Evolutionary conservation across 2,329 filamentous ascomycete species (phyloP).

Genomic region (Nemania diffusa): DNA sequence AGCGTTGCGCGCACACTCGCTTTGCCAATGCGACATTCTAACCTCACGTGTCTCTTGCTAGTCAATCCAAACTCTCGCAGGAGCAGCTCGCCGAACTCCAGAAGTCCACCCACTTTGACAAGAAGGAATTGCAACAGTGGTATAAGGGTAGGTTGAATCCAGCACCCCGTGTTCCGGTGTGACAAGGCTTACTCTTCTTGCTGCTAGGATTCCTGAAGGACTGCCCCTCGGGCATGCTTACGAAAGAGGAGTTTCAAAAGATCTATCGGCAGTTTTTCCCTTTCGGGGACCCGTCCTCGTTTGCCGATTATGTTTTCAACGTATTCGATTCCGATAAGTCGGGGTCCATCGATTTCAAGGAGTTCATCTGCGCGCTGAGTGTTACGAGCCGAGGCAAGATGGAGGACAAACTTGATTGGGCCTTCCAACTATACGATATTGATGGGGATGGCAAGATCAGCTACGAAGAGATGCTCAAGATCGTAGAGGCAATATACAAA

Average conservation of each 20-base stretch:
- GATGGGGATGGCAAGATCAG: constrained; percentile 99
- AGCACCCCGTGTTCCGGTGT: background rate
- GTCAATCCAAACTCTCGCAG: constrained; percentile 97
- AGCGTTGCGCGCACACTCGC: constrained; percentile 1
- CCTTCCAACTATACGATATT: constrained; percentile 99
- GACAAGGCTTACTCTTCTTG: constrained; percentile 19
- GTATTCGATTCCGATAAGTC: constrained; percentile 98
- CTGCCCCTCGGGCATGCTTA: constrained; percentile 95
- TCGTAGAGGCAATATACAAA: constrained; percentile 99
- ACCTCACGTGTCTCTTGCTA: constrained; percentile 52
- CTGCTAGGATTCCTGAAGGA: constrained; percentile 91
- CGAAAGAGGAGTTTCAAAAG: constrained; percentile 99
- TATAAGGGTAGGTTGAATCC: constrained; percentile 81
- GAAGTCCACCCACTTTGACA: constrained; percentile 97
- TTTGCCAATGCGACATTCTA: background rate
- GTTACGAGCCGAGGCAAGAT: constrained; percentile 98
- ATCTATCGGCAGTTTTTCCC: constrained; percentile 99
- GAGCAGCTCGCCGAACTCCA: constrained; percentile 96
- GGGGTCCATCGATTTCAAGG: constrained; percentile 98
- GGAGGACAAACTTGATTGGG: constrained; percentile 99
- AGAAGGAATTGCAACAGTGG: constrained; percentile 99
- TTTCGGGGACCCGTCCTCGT: constrained; percentile 95
- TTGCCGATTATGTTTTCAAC: constrained; percentile 99
- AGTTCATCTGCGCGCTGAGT: constrained; percentile 98
- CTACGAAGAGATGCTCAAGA: constrained; percentile 98